Percentiles rank a stretch among this genome's conserved stretches.
phyloP scores from a whole-genome alignment of 768 basidiomycete genomes.

The Vararia minispora region DNA sequence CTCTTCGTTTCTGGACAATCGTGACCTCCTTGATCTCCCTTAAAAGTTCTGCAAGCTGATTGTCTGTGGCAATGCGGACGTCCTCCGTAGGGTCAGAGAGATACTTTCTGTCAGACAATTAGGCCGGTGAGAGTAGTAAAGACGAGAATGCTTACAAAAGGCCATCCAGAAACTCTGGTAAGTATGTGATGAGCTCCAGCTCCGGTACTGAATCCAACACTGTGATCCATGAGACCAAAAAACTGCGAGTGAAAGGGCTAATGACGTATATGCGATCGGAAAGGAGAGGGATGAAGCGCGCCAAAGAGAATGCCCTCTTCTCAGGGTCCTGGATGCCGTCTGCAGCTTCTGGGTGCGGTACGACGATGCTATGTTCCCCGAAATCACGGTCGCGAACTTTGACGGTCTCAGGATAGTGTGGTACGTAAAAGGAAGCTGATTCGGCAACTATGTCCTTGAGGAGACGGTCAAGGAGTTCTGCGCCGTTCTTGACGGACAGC shows the following conservation, averaged over 20 bases:
- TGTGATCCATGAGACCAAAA: conserved; percentile 94
- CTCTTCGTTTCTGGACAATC: conserved; percentile 52
- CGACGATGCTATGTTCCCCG: conserved; percentile 44
- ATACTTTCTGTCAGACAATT: conserved; percentile 60
- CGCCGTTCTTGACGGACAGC: conserved; percentile 94
- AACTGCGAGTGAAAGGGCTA: conserved; percentile 91
- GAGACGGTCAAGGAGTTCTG: conserved; percentile 92
- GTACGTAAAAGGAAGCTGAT: conserved; percentile 89
- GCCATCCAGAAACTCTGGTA: conserved; percentile 92
- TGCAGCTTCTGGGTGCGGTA: conserved; percentile 47
- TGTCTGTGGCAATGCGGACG: conserved; percentile 84
- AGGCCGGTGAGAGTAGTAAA: conserved; percentile 9
- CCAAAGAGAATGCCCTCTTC: conserved; percentile 83
- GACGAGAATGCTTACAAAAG: conserved; percentile 50
- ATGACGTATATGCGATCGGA: conserved; percentile 91
- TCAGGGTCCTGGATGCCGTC: conserved; percentile 28
- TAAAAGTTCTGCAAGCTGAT: conserved; percentile 79
- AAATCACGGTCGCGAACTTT: conserved; percentile 42
- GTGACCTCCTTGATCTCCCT: conserved; percentile 86
- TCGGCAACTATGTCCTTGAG: conserved; percentile 97
- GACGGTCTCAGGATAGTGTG: conserved; percentile 75
- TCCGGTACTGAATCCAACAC: conserved; percentile 96
- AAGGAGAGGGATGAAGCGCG: conserved; percentile 89
- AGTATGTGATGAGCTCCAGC: conserved; percentile 85
- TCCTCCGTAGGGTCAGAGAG: conserved; percentile 93